phyloP scores from a whole-genome alignment of 345 rosid species.

The Euphorbia peplus region DNA sequence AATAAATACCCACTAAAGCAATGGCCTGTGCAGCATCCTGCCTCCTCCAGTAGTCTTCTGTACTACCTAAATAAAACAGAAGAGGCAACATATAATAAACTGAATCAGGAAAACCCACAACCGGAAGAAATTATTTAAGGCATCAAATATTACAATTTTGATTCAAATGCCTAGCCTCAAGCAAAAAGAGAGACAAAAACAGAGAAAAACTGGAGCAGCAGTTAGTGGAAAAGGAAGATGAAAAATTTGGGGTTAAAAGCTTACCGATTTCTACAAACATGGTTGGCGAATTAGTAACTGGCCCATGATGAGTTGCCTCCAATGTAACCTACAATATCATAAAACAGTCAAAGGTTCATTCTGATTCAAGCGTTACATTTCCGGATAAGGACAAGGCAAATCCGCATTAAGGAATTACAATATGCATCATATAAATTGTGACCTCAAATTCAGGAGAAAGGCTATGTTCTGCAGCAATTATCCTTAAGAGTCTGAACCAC shows the following conservation, averaged over 20 bases:
- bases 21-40: constrained; percentile 26
- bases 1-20: constrained; percentile 16
- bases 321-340: constrained; percentile 17
- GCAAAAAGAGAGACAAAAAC: neutral
- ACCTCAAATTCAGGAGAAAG: constrained; percentile 12
- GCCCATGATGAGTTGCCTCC: constrained; percentile 26
- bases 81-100: neutral
- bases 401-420: neutral
- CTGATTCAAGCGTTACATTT: neutral
- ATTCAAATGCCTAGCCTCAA: neutral
- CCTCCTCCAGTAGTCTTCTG: constrained; percentile 26
- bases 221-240: neutral
- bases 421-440: neutral
- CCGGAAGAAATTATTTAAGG: neutral
- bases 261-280: constrained; percentile 23
- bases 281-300: constrained; percentile 19
- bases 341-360: neutral
- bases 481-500: constrained; percentile 9
- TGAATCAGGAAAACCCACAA: constrained; percentile 2
- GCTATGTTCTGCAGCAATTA: constrained; percentile 2
- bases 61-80: constrained; percentile 15
- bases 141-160: neutral
- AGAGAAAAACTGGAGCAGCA: neutral
- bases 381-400: neutral
- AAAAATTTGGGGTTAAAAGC: neutral